phyloP scores from a whole-genome alignment of 768 basidiomycete genomes.

The Coprinopsis sp. region DNA sequence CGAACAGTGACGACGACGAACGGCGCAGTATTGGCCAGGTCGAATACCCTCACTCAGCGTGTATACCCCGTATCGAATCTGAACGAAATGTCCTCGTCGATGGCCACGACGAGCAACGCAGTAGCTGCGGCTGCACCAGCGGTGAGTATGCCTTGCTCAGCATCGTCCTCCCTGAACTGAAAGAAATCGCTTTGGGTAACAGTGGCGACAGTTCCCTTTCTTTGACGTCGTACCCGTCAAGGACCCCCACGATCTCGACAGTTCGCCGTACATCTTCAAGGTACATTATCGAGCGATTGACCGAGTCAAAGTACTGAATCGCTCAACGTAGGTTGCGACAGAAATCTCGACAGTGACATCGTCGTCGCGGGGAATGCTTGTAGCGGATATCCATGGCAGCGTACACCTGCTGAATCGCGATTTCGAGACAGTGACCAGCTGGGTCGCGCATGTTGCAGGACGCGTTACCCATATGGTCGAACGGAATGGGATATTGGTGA shows the following conservation, averaged over 20 bases:
- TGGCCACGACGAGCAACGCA: too few species aligned
- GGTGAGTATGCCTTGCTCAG: slow-evolving; percentile 20
- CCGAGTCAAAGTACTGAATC: not conserved
- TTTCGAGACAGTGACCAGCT: slow-evolving; percentile 66
- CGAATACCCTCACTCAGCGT: too few species aligned
- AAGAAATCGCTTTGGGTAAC: slow-evolving; percentile 1
- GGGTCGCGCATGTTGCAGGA: slow-evolving; percentile 77
- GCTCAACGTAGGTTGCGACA: slow-evolving; percentile 41
- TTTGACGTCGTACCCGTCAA: slow-evolving; percentile 77
- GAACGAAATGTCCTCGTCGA: too few species aligned
- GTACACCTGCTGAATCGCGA: slow-evolving; percentile 71
- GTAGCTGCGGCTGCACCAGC: slow-evolving; percentile 32
- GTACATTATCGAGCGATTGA: slow-evolving; percentile 27
- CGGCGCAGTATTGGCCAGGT: too few species aligned
- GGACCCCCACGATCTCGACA: slow-evolving; percentile 72
- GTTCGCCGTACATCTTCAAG: slow-evolving; percentile 75
- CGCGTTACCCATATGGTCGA: slow-evolving; percentile 87
- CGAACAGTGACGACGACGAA: too few species aligned
- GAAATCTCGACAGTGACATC: slow-evolving; percentile 71
- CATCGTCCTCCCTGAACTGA: slow-evolving; percentile 2
- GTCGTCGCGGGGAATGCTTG: slow-evolving; percentile 62
- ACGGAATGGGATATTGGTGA: slow-evolving; percentile 75
- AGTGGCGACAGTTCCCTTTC: slow-evolving; percentile 92
- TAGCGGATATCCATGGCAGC: slow-evolving; percentile 84
- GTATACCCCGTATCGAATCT: too few species aligned